Evolutionary conservation across 116 monocot genomes (phyloP), one percentile per base, ranked within the genome.

Genomic region (Cymodocea nodosa): DNA sequence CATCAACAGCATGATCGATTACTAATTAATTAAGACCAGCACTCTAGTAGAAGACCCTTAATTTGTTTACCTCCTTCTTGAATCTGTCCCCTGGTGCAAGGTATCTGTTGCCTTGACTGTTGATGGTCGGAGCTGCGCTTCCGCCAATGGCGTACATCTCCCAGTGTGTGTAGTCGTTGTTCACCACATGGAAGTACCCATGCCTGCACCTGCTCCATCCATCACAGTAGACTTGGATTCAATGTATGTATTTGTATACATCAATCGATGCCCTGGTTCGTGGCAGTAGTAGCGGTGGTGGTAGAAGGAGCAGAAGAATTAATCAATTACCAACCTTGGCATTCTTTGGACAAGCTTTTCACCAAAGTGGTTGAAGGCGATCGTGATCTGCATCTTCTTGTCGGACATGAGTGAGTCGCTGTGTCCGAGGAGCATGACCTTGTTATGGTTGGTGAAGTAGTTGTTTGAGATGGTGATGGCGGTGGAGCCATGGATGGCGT

Each of bases 81-180:
- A 25, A 76, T 0, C 67, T 67, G 49, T 84, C 44, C 6, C 70
- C 58, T 1, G 89, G 86, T 1, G 93, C 93, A 1, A 82, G 73
- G 70, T 84, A 93, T 37, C 93, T 50, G 51, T 93, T 89, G 14
- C 93, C 93, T 58, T 93, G 89, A 65, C 89, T 86, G 76, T 89
- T 89, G 53, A 93, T 93, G 23, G 93, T 89, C 5, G 93, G 93
- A 0, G 77, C 75, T 0, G 89, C 86, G 39, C 89, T 93, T 1
- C 93, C 93, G 0, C 93, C 93, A 35, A 93, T 84, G 37, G 93
- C 89, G 58, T 93, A 93, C 93, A 86, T 89, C 75, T 86, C 85
- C 89, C 86, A 89, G 59, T 89, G 89, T 7, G 89, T 93, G 78
- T 93, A 93, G 84, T 93, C 93, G 56, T 93, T 89, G 73, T 93